Evolutionary conservation across 225 moss, liverwort and hornwort species (phyloP), one percentile per base, ranked within the genome.

Genomic region (Asterella californica): DNA sequence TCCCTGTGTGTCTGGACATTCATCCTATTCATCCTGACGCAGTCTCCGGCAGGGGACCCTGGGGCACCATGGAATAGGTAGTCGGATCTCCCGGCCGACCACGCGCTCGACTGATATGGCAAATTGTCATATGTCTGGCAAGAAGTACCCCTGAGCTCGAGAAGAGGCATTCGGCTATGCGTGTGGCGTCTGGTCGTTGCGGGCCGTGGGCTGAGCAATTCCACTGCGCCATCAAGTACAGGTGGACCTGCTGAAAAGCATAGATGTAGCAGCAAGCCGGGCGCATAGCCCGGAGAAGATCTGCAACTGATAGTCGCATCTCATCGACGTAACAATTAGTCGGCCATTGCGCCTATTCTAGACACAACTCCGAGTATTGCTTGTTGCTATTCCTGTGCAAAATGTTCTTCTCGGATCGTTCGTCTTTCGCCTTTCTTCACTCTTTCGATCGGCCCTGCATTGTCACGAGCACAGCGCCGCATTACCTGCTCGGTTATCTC

Each of bases 1-100:
- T 77, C 9, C 67, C 69, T 69, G 79, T 79, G 66, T 78, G 33
- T 79, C 68, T 69, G 50, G 37, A 8, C 79, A 69, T 69, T 69
- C 68, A 52, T 54, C 48, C 54, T 57, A 59, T 45, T n/a, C 12
- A 62, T 60, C 22, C 22, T 53, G 34, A 55, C 79, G 52, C 70
- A 52, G 9, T 79, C 24, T 21, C 49, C 79, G 69, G 34, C 65
- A 34, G 48, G 7, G n/a, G 27, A 65, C 37, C 75, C 42, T 46
- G 45, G 18, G 29, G 70, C 19, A 25, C 70, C 22, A n/a, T 6
- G 45, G n/a, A 70, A 15, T 0, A 34, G 53, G 17, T 32, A 15
- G 36, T 33, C 12, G 10, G 30, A 77, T 63, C 64, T 47, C 45
- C n/a, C n/a, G n/a, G n/a, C n/a, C n/a, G n/a, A n/a, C n/a, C n/a